Evolutionary conservation across 805 yeast species (phyloP).

Genomic region (Scheffersomyces amazonensis): DNA sequence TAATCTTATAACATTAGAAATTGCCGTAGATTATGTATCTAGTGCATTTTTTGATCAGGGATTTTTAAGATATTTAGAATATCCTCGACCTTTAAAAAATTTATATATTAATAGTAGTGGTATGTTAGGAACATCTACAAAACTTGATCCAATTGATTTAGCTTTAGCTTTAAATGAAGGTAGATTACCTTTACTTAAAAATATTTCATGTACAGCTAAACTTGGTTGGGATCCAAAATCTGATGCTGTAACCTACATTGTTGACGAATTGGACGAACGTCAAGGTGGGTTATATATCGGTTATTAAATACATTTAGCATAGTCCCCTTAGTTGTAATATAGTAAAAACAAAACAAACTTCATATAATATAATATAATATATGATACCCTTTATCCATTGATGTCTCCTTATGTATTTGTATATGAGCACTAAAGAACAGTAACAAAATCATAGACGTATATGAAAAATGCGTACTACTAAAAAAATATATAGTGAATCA

Average conservation of each 20-base stretch:
- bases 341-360: too few relatives aligned
- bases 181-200: conserved; percentile 64
- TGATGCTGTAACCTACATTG: conserved; percentile 46
- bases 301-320: too few relatives aligned
- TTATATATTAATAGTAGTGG: conserved; percentile 83
- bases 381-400: too few relatives aligned
- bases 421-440: too few relatives aligned
- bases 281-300: conserved; percentile 73
- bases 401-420: too few relatives aligned
- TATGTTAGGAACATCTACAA: conserved; percentile 75
- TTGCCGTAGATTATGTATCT: conserved; percentile 78
- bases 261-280: conserved; percentile 66
- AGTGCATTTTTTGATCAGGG: conserved; percentile 36
- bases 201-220: conserved; percentile 66
- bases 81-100: conserved; percentile 50
- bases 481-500: too few relatives aligned
- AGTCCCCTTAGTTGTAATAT: too few relatives aligned
- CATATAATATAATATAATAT: too few relatives aligned
- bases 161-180: conserved; percentile 81
- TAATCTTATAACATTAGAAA: conserved; percentile 55
- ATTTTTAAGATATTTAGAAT: conserved; percentile 18
- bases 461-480: too few relatives aligned
- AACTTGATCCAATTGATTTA: conserved; percentile 84
- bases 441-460: too few relatives aligned
- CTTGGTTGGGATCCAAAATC: conserved; percentile 78